A percentile compares a stretch with the other conserved stretches of the same genome.
Conservation (phyloP, 2,329 filamentous ascomycete genomes). For the Colletotrichum sp. region DNA sequence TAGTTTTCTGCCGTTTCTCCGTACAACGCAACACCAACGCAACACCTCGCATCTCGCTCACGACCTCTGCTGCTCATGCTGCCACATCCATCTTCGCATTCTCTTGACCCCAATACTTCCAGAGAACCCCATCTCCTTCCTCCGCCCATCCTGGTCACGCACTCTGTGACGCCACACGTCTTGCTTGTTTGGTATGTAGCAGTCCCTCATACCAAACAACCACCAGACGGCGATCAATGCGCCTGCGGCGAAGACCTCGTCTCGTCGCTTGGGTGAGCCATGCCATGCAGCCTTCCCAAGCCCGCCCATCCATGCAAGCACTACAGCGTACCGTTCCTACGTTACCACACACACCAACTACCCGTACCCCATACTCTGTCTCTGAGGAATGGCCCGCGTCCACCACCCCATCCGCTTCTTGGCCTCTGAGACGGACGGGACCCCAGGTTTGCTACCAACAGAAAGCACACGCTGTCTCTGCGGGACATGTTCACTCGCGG, state of each 20-base stretch:
- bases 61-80: background rate
- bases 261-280: background rate
- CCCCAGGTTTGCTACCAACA: background rate
- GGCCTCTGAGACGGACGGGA: background rate
- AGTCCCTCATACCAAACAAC: background rate
- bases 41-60: background rate
- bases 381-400: background rate
- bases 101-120: background rate
- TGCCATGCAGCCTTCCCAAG: background rate
- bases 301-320: conserved; percentile 1
- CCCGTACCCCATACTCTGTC: background rate
- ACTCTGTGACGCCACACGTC: conserved; percentile 17
- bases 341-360: background rate
- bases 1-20: background rate
- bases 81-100: background rate
- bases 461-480: background rate
- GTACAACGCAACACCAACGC: background rate
- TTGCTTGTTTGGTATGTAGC: background rate
- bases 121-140: background rate
- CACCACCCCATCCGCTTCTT: background rate
- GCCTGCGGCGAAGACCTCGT: background rate
- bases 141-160: background rate
- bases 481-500: background rate
- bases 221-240: conserved; percentile 7
- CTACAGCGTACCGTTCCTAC: background rate